These are phyloP conservation scores for Lumnitzera racemosa DNA, from an alignment of 345 rosid species.

Conservation along the genomic window DNA sequence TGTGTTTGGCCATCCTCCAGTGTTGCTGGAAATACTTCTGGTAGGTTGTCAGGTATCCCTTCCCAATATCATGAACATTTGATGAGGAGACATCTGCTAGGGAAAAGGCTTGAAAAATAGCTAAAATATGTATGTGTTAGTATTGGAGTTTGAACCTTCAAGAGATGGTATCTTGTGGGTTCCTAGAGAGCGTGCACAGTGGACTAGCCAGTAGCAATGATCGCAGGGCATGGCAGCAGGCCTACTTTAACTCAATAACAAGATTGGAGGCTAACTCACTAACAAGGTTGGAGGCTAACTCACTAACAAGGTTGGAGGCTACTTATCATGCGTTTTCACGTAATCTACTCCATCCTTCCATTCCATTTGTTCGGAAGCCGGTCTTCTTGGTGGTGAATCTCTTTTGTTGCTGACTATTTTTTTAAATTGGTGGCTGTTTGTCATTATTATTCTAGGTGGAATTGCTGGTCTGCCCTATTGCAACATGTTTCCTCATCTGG, in stretches of 20 bases:
- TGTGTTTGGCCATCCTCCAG: slow-evolving; percentile 72
- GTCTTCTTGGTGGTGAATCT: no score
- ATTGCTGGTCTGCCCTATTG: neutral
- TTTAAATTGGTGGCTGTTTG: no score
- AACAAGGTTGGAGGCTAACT: no score
- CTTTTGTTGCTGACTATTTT: no score
- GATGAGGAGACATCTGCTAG: slow-evolving; percentile 57
- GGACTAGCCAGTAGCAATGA: slow-evolving; percentile 26
- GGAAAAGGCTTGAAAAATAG: slow-evolving; percentile 70
- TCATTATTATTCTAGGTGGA: no score
- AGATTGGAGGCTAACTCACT: slow-evolving; percentile 46
- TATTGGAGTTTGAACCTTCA: slow-evolving; percentile 84
- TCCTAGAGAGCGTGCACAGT: slow-evolving; percentile 44
- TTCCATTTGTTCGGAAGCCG: neutral
- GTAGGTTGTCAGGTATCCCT: slow-evolving; percentile 77
- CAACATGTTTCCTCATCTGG: neutral
- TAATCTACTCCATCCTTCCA: slow-evolving; percentile 29
- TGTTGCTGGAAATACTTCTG: slow-evolving; percentile 41
- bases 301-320: neutral
- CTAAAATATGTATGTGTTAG: slow-evolving; percentile 59
- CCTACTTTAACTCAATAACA: slow-evolving; percentile 52
- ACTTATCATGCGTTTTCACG: slow-evolving; percentile 72
- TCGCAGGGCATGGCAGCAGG: slow-evolving; percentile 75
- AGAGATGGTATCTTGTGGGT: slow-evolving; percentile 66
- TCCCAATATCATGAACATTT: slow-evolving; percentile 75